phyloP scores from a whole-genome alignment of 2,329 filamentous ascomycete genomes.

The Xylariomycetidae sp. region DNA sequence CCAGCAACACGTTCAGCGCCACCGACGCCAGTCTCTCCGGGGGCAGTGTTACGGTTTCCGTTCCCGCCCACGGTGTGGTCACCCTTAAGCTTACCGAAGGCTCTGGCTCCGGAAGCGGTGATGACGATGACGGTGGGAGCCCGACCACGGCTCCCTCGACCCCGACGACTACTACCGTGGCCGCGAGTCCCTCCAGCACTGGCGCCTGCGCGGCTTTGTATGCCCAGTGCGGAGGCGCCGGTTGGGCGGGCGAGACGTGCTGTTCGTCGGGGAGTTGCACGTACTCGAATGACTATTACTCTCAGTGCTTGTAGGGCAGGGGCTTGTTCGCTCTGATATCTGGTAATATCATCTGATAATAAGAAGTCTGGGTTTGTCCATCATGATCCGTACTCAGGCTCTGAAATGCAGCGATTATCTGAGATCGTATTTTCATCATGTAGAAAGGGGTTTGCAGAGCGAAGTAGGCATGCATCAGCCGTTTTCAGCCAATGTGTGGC shows the following conservation, averaged over 20 bases:
- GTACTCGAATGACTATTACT: constrained; percentile 2
- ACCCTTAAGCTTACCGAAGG: constrained; percentile 11
- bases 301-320: not conserved
- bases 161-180: not conserved
- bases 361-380: too few relatives aligned
- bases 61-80: constrained; percentile 13
- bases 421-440: too few relatives aligned
- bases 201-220: constrained; percentile 1
- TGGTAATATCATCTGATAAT: too few relatives aligned
- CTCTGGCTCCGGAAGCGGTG: not conserved
- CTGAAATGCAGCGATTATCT: too few relatives aligned
- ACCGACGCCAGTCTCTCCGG: constrained; percentile 6
- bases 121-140: not conserved
- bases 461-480: too few relatives aligned
- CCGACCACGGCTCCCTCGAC: not conserved
- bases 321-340: too few relatives aligned
- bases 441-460: too few relatives aligned
- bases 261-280: constrained; percentile 2
- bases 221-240: constrained; percentile 1
- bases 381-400: too few relatives aligned
- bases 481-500: too few relatives aligned
- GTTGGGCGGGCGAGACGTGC: not conserved
- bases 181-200: not conserved
- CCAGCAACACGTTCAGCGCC: constrained; percentile 7
- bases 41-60: constrained; percentile 8